phyloP scores from a whole-genome alignment of 2,329 filamentous ascomycete genomes.

The Podosphaera leucotricha region DNA sequence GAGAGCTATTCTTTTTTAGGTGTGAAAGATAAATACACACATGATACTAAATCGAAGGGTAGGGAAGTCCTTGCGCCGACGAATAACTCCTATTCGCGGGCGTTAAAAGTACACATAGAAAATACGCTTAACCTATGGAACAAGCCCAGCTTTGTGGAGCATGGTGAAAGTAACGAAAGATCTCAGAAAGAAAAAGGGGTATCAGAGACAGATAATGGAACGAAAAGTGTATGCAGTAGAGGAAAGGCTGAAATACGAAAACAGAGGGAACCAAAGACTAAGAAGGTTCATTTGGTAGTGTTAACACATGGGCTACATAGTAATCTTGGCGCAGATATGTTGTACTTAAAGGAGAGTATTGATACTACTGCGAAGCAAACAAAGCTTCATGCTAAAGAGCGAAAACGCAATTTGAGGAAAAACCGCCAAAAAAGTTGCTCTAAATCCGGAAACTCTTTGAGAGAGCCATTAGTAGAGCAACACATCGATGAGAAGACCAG shows the following conservation, averaged over 20 bases:
- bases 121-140: constrained; percentile 86
- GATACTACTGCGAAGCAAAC: constrained; percentile 60
- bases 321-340: constrained; percentile 87
- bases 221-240: constrained; percentile 8
- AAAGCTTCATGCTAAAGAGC: constrained; percentile 39
- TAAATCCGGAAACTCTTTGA: no score
- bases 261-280: constrained; percentile 34
- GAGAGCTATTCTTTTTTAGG: constrained; percentile 29
- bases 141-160: constrained; percentile 55
- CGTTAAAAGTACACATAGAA: constrained; percentile 55
- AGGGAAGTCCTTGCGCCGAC: constrained; percentile 36
- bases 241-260: constrained; percentile 8
- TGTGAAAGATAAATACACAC: constrained; percentile 53
- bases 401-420: constrained; percentile 22
- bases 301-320: constrained; percentile 89
- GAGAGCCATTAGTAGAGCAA: constrained; percentile 4
- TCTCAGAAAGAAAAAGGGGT: constrained; percentile 7
- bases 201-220: constrained; percentile 9
- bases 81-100: constrained; percentile 65
- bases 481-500: constrained; percentile 6
- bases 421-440: neutral
- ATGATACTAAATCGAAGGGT: constrained; percentile 31
- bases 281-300: constrained; percentile 74
- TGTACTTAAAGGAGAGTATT: constrained; percentile 93
- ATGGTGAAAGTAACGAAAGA: constrained; percentile 16